Percentiles rank a stretch among this genome's conserved stretches.
These are phyloP conservation scores for Lasiosphaeria hispida DNA, from an alignment of 495 filamentous ascomycete genomes.

Conservation along the genomic window DNA sequence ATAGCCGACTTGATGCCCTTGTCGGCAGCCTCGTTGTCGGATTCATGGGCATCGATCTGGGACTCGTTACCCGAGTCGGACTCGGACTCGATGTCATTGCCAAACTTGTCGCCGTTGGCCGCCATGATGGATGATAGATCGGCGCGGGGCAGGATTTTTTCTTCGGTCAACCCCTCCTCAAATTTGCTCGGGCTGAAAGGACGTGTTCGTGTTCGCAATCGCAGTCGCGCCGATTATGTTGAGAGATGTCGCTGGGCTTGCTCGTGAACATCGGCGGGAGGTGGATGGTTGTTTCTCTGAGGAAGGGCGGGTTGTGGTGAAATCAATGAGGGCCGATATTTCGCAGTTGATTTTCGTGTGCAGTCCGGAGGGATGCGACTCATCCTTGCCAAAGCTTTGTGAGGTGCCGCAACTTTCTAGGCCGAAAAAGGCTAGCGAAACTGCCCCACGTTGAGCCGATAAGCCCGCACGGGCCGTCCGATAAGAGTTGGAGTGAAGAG, in stretches of 20 bases:
- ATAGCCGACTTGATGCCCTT: conserved; percentile 44
- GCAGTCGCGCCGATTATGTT: neutral
- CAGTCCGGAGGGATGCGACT: conserved; percentile 23
- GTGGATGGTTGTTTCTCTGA: neutral
- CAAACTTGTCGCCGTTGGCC: conserved; percentile 47
- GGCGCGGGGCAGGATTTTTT: conserved; percentile 29
- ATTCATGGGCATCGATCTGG: conserved; percentile 36
- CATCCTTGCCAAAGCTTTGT: conserved; percentile 20
- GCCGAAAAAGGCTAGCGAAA: conserved; percentile 15
- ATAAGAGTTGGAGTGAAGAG: conserved; percentile 14
- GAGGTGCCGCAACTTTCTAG: conserved; percentile 7
- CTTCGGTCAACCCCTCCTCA: conserved; percentile 15
- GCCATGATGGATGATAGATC: conserved; percentile 36
- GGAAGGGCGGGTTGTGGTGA: neutral
- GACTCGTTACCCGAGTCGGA: conserved; percentile 49
- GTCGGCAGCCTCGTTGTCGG: conserved; percentile 39
- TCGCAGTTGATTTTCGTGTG: conserved; percentile 33
- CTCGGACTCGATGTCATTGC: conserved; percentile 49
- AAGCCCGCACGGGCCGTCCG: conserved; percentile 10
- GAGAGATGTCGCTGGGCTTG: neutral
- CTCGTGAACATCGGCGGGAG: neutral
- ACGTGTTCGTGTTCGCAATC: neutral
- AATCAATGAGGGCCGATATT: conserved; percentile 26
- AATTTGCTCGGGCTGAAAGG: neutral
- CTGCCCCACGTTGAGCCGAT: conserved; percentile 27